phyloP scores from a whole-genome alignment of 768 basidiomycete genomes.

The Pisolithus albus region DNA sequence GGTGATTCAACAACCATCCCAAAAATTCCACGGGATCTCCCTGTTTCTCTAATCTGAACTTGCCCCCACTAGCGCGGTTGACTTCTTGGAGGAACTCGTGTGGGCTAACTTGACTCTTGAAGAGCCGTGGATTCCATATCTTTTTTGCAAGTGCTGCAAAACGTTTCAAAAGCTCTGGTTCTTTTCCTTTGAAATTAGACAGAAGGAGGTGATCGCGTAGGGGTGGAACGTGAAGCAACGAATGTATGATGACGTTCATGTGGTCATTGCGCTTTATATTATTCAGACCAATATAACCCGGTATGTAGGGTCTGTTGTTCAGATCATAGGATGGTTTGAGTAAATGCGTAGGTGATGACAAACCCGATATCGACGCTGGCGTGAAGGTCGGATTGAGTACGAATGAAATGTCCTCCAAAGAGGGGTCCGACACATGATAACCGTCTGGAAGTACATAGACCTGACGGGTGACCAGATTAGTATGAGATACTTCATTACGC shows the following conservation, averaged over 20 bases:
- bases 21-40: conserved; percentile 97
- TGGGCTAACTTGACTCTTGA: conserved; percentile 98
- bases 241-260: conserved; percentile 94
- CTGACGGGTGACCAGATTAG: conserved; percentile 36
- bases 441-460: conserved; percentile 97
- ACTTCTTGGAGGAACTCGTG: conserved; percentile 99
- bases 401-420: conserved; percentile 88
- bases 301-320: conserved; percentile 69
- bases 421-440: conserved; percentile 94
- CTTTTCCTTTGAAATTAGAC: conserved; percentile 63
- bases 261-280: conserved; percentile 97
- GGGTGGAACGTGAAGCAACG: conserved; percentile 84
- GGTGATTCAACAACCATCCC: conserved; percentile 88
- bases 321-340: conserved; percentile 83
- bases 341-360: conserved; percentile 54
- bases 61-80: conserved; percentile 77
- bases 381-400: conserved; percentile 88
- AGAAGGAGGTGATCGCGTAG: conserved; percentile 84
- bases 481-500: conserved; percentile 13
- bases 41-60: conserved; percentile 88
- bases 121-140: conserved; percentile 91
- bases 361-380: conserved; percentile 41
- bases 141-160: conserved; percentile 87
- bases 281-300: conserved; percentile 94
- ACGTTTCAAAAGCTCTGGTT: conserved; percentile 81